Evolutionary conservation across 2,329 filamentous ascomycete genomes (phyloP).

Genomic region (Epichloe coenophiala): DNA sequence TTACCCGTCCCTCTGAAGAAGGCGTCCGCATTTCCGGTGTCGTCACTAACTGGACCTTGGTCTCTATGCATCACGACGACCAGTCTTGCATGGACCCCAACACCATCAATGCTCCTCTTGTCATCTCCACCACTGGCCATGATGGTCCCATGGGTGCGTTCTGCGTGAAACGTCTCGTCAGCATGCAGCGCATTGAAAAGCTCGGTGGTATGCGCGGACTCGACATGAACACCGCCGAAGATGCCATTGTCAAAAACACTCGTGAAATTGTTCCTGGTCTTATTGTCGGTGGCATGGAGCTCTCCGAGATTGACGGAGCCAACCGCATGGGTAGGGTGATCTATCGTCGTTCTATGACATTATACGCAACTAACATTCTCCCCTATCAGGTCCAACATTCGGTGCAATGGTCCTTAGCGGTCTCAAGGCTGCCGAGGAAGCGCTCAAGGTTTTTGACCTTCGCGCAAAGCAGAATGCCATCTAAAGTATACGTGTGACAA

Average conservation of each 20-base stretch:
- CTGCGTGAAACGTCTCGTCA: conserved; percentile 78
- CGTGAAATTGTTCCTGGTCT: conserved; percentile 78
- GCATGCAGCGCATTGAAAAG: conserved; percentile 71
- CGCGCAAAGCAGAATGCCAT: conserved; percentile 65
- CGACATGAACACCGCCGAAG: conserved; percentile 84
- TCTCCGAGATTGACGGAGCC: conserved; percentile 79
- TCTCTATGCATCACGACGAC: conserved; percentile 75
- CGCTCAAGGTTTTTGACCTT: conserved; percentile 60
- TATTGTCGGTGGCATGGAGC: conserved; percentile 90
- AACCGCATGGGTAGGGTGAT: conserved; percentile 62
- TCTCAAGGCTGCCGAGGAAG: conserved; percentile 85
- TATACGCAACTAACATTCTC: neutral
- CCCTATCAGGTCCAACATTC: conserved; percentile 50
- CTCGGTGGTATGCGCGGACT: conserved; percentile 86
- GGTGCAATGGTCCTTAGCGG: conserved; percentile 80
- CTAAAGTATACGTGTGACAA: neutral
- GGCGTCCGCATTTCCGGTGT: conserved; percentile 68
- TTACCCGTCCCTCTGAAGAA: conserved; percentile 54
- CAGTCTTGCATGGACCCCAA: conserved; percentile 96
- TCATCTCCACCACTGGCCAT: conserved; percentile 84
- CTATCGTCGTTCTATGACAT: neutral
- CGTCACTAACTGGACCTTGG: conserved; percentile 92
- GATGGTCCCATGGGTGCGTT: conserved; percentile 88
- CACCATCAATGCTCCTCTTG: conserved; percentile 83
- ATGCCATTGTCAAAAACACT: conserved; percentile 86